Conservation (phyloP, 2,329 filamentous ascomycete species). For the Ophiostoma australiae region DNA sequence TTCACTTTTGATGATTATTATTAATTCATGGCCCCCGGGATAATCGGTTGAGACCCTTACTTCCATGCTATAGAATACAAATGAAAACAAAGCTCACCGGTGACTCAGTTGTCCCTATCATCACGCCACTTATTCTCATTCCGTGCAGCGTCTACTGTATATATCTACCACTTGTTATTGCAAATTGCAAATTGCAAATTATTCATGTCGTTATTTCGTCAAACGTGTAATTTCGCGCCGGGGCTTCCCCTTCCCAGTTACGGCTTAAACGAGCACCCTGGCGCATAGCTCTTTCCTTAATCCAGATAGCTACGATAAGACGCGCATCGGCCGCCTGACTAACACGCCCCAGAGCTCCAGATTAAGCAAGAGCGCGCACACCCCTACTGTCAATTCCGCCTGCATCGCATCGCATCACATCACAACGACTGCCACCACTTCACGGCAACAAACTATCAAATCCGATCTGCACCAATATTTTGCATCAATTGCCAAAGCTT, state of each 20-base stretch:
- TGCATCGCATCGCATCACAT: neutral
- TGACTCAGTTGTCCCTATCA: neutral
- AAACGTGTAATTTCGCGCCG: conserved; percentile 9
- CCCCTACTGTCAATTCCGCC: neutral
- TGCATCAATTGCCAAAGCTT: neutral
- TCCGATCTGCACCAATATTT: neutral
- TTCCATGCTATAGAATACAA: neutral
- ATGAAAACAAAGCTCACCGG: neutral
- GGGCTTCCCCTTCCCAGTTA: conserved; percentile 8
- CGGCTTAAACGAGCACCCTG: conserved; percentile 3
- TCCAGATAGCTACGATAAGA: conserved; percentile 16
- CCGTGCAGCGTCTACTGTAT: neutral
- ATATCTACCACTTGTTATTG: neutral
- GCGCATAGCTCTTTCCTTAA: conserved; percentile 15
- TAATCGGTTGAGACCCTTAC: neutral
- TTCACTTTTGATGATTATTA: too few relatives aligned
- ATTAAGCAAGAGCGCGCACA: neutral
- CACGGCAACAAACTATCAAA: neutral
- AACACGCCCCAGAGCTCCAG: neutral
- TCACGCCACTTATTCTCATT: too few relatives aligned
- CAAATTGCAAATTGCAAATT: too few relatives aligned
- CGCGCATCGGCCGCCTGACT: conserved; percentile 1
- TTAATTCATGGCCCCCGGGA: too few relatives aligned
- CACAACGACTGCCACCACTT: neutral
- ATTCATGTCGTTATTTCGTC: neutral